Percentiles rank a stretch among this genome's conserved stretches.
These are phyloP conservation scores for Zalerion maritima DNA, from an alignment of 495 filamentous ascomycete species.

Conservation along the genomic window DNA sequence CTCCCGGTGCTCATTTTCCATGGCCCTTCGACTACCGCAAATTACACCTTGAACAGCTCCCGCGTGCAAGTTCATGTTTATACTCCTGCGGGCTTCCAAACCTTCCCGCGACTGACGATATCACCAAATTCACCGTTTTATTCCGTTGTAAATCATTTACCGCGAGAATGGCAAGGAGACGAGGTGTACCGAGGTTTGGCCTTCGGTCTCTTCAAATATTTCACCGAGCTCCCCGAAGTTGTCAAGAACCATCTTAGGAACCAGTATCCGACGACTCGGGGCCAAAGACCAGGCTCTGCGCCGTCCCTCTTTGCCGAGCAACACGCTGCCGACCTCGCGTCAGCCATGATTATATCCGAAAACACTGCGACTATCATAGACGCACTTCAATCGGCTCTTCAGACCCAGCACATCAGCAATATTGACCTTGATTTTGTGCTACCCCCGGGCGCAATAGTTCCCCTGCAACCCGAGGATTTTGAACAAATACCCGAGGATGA, in stretches of 20 bases:
- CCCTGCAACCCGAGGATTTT: slow-evolving; percentile 32
- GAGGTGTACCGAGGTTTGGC: slow-evolving; percentile 80
- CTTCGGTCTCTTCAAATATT: slow-evolving; percentile 86
- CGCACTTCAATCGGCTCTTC: slow-evolving; percentile 55
- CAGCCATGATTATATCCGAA: slow-evolving; percentile 64
- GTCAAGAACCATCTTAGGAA: slow-evolving; percentile 48
- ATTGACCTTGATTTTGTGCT: slow-evolving; percentile 80
- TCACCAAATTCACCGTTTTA: slow-evolving; percentile 94
- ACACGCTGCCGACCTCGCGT: slow-evolving; percentile 82
- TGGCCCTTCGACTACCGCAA: slow-evolving; percentile 67
- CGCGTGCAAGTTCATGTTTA: slow-evolving; percentile 88
- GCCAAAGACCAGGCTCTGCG: slow-evolving; percentile 39
- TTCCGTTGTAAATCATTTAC: slow-evolving; percentile 77
- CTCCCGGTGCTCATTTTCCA: slow-evolving; percentile 69
- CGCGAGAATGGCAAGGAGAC: slow-evolving; percentile 84
- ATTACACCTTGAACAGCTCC: slow-evolving; percentile 72
- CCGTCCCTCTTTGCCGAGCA: slow-evolving; percentile 71
- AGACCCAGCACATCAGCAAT: slow-evolving; percentile 64
- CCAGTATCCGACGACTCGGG: slow-evolving; percentile 29
- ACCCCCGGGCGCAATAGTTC: slow-evolving; percentile 56
- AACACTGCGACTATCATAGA: slow-evolving; percentile 55
- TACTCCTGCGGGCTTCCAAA: slow-evolving; percentile 71
- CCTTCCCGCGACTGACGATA: slow-evolving; percentile 77
- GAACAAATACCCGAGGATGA: slow-evolving; percentile 42
- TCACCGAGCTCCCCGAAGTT: slow-evolving; percentile 63